Evolutionary conservation across 1,139 yeast genomes (phyloP).

Genomic region (Yamadazyma diospyri): DNA sequence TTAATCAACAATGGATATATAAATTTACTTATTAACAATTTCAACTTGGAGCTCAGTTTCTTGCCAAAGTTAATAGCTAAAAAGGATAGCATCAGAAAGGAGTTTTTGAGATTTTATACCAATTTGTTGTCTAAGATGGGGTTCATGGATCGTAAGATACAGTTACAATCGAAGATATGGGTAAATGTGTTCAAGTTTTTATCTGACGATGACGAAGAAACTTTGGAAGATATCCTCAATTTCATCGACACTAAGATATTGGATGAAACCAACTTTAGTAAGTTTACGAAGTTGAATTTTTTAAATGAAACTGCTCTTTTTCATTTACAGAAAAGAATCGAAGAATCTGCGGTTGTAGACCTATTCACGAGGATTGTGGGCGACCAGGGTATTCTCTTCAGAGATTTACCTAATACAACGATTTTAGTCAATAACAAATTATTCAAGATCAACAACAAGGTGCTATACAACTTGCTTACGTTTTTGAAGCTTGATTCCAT

Average conservation of each 20-base stretch:
- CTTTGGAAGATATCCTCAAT: conserved; percentile 39
- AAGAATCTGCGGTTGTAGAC: conserved; percentile 25
- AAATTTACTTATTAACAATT: conserved; percentile 57
- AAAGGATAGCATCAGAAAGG: conserved; percentile 50
- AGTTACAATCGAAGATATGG: conserved; percentile 14
- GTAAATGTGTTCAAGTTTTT: conserved; percentile 36
- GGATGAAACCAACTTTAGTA: conserved; percentile 58
- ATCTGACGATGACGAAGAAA: conserved; percentile 50
- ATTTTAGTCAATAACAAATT: conserved; percentile 42
- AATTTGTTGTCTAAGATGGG: conserved; percentile 26
- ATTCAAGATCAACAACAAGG: conserved; percentile 63
- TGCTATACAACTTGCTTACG: conserved; percentile 59
- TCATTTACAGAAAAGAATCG: conserved; percentile 52
- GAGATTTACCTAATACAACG: conserved; percentile 21
- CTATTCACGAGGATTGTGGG: conserved; percentile 53
- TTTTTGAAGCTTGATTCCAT: conserved; percentile 73
- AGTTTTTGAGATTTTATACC: conserved; percentile 62
- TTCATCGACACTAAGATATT: conserved; percentile 52
- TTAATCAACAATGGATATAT: conserved; percentile 48
- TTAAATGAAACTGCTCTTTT: conserved; percentile 75
- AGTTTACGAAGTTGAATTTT: conserved; percentile 68
- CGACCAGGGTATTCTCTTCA: conserved; percentile 59
- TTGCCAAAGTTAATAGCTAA: conserved; percentile 63
- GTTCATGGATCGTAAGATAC: conserved; percentile 14
- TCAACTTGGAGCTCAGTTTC: conserved; percentile 63